Base-by-base conservation (phyloP, 495 filamentous ascomycete species). In the Talaromyces adpressus region DNA sequence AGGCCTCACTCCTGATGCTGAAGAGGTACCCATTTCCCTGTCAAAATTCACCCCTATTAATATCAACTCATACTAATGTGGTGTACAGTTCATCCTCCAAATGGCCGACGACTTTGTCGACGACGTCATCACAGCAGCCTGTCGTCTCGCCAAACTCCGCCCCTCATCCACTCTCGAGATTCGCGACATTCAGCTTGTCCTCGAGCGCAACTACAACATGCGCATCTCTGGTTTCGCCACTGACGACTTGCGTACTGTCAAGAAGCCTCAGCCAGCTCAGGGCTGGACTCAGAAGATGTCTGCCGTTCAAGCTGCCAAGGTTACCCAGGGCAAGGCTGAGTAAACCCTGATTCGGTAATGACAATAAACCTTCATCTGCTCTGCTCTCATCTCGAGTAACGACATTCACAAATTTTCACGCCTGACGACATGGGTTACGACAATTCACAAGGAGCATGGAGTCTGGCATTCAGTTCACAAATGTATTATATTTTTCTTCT, bases 181-280 rank as follows among this genome's bases (percentile, higher is more conserved):
- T 57, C 90, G 92, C 65, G 94, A 98, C 72, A 84, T 98, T 57
- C 94, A 97, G 76, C 87, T 97, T 34, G 87, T 97, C 25, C 87
- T 98, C 18, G 94, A 98, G 78, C 90, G 95, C 62, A 93, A 92
- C 72, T 97, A 95, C 84, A 97, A 98, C 75, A 98, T 98, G 78
- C 90, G 94, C 62, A 91, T 97, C 63, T 96, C 94, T 0, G 94
- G 94, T 36, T 97, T 95, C 75, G 87, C 91, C 5, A 89, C 90
- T 30, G 94, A 98, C 69, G 94, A 98, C 76, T 83, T 97, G 63
- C 86, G 94, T 62, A 97, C 91, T 3, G 93, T 97, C 22, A 87
- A 91, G 69, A 97, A 96, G 76, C 87, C 93, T 25, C 88, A 92
- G 72, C 94, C 94, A 5, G 85, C 91, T 56, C 80, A 85, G 54